Evolutionary conservation across 192 early-diverging fungal genomes (phyloP).

Genomic region (Mycoemilia scoparia): DNA sequence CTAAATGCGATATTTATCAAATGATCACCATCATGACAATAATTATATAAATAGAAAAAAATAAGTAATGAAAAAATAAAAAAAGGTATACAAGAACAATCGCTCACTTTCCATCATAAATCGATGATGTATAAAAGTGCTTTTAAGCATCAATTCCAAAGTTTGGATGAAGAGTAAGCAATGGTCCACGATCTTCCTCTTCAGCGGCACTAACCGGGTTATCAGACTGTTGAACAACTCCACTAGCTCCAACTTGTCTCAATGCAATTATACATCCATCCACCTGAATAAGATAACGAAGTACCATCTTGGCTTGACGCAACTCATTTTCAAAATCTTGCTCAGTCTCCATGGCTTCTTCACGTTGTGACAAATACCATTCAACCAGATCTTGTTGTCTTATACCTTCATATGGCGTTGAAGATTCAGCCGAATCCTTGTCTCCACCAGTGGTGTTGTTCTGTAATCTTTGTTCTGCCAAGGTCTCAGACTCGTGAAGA

Average conservation of each 20-base stretch:
- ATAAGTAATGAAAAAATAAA: not conserved
- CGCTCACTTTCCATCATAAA: not conserved
- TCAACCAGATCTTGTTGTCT: constrained; percentile 37
- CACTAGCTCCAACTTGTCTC: constrained; percentile 4
- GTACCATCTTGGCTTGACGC: constrained; percentile 43
- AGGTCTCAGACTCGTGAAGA: constrained; percentile 17
- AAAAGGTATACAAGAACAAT: not conserved
- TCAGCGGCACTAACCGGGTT: not conserved
- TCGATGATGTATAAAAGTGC: not conserved
- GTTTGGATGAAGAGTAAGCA: constrained; percentile 30
- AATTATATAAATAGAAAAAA: too few species aligned
- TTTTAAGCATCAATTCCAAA: constrained; percentile 21
- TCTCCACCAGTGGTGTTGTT: not conserved
- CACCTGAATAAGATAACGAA: constrained; percentile 43
- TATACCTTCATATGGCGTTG: constrained; percentile 13
- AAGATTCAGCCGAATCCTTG: not conserved
- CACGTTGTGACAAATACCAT: constrained; percentile 54
- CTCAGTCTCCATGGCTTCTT: constrained; percentile 39
- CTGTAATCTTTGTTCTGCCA: constrained; percentile 1
- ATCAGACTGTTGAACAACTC: not conserved
- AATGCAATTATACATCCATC: constrained; percentile 34
- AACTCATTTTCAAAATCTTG: constrained; percentile 38
- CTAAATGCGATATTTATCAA: too few species aligned
- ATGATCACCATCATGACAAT: too few species aligned
- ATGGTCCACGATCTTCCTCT: constrained; percentile 4